These are phyloP conservation scores for Chrysoporthe deuterocubensis DNA, from an alignment of 2,329 filamentous ascomycete genomes.

Conservation along the genomic window DNA sequence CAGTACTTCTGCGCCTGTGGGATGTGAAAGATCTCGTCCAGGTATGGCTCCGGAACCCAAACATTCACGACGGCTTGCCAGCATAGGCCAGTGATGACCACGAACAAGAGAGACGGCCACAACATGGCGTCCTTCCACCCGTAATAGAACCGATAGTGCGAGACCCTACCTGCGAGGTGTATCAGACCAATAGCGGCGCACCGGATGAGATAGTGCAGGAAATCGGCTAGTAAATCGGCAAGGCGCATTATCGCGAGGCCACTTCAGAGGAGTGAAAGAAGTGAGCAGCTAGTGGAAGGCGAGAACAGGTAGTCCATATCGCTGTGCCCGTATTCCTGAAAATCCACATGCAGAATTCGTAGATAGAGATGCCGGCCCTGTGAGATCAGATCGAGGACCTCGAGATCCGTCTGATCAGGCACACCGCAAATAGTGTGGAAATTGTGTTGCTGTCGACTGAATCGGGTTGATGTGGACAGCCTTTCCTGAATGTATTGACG, in stretches of 20 bases:
- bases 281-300: neutral
- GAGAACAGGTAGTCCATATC: slow-evolving; percentile 7
- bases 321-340: neutral
- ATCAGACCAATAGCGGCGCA: slow-evolving; percentile 2
- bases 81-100: slow-evolving; percentile 20
- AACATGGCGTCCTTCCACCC: slow-evolving; percentile 13
- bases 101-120: slow-evolving; percentile 33
- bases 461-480: neutral
- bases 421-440: neutral
- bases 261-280: neutral
- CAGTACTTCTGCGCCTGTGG: slow-evolving; percentile 92
- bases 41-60: slow-evolving; percentile 56
- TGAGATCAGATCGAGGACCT: neutral
- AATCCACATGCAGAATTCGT: neutral
- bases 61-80: slow-evolving; percentile 47
- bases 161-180: neutral
- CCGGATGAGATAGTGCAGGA: neutral
- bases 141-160: neutral
- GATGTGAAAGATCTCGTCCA: slow-evolving; percentile 85
- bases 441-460: neutral
- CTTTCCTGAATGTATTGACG: neutral
- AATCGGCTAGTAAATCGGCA: neutral
- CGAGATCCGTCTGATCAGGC: neutral
- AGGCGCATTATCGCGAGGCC: neutral
- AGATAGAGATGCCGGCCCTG: neutral